These are phyloP conservation scores for Spinellus fusiger DNA, from an alignment of 192 early-diverging fungal species.

Conservation along the genomic window DNA sequence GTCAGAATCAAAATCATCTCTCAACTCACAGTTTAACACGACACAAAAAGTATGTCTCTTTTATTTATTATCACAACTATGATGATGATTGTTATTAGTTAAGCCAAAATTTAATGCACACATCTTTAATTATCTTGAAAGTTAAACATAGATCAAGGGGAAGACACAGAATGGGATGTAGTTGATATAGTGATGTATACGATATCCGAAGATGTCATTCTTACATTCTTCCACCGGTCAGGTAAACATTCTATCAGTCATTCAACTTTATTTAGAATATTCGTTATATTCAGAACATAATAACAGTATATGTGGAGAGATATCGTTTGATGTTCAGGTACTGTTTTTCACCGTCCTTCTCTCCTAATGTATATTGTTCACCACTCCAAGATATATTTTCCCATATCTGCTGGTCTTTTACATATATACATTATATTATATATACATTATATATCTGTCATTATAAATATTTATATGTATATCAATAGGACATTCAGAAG, in stretches of 20 bases:
- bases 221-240: constrained; percentile 18
- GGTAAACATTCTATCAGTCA: neutral
- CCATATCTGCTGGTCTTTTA: no score
- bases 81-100: no score
- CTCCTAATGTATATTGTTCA: no score
- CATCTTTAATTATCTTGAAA: neutral
- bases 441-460: neutral
- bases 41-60: no score
- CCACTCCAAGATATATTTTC: no score
- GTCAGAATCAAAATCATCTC: neutral
- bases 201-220: constrained; percentile 6
- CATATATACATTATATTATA: no score
- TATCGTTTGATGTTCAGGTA: no score
- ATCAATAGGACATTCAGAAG: neutral
- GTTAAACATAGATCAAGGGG: neutral
- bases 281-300: no score
- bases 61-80: no score
- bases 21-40: no score
- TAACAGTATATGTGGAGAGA: no score
- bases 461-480: neutral
- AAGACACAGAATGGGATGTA: constrained; percentile 6
- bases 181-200: constrained; percentile 21
- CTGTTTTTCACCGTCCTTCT: no score
- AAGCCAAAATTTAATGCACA: neutral
- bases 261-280: neutral